Evolutionary conservation across 129 eudicot species (phyloP).

Genomic region (Flaveria brownii): DNA sequence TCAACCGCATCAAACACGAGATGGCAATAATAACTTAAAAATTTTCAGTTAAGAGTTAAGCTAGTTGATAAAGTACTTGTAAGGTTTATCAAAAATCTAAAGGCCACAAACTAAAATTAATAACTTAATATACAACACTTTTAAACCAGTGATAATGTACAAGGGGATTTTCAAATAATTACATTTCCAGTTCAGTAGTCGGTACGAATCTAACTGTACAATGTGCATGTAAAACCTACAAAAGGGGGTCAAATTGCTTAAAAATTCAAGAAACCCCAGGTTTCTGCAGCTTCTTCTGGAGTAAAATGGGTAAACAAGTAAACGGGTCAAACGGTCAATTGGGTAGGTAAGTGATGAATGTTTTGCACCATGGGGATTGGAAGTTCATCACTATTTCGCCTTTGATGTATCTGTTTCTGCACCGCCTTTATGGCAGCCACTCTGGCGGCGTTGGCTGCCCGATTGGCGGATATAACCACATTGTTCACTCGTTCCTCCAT

Average conservation of each 20-base stretch:
- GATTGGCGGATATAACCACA: conserved; percentile 62
- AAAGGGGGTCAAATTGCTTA: conserved; percentile 2
- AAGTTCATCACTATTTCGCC: conserved; percentile 36
- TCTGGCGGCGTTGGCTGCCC: conserved; percentile 79
- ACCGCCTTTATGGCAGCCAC: conserved; percentile 89
- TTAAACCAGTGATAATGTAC: conserved; percentile 8
- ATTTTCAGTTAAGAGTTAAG: no score
- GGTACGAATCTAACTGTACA: conserved; percentile 25
- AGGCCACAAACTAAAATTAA: background rate
- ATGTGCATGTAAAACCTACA: conserved; percentile 12
- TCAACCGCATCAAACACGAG: background rate
- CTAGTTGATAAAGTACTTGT: no score
- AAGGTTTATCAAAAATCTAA: background rate
- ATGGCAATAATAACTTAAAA: no score
- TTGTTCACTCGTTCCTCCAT: conserved; percentile 70
- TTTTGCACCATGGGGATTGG: conserved; percentile 42
- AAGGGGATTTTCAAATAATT: background rate
- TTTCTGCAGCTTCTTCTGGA: background rate
- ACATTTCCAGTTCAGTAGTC: conserved; percentile 4
- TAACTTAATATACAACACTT: conserved; percentile 8
- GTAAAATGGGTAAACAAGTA: conserved; percentile 20
- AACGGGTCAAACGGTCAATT: conserved; percentile 22
- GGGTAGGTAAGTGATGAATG: conserved; percentile 35
- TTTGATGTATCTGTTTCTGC: conserved; percentile 47
- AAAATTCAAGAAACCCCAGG: background rate